Evolutionary conservation across 2,329 filamentous ascomycete genomes (phyloP), one percentile per base, ranked within the genome.

Genomic region (Ramularia endophylla): DNA sequence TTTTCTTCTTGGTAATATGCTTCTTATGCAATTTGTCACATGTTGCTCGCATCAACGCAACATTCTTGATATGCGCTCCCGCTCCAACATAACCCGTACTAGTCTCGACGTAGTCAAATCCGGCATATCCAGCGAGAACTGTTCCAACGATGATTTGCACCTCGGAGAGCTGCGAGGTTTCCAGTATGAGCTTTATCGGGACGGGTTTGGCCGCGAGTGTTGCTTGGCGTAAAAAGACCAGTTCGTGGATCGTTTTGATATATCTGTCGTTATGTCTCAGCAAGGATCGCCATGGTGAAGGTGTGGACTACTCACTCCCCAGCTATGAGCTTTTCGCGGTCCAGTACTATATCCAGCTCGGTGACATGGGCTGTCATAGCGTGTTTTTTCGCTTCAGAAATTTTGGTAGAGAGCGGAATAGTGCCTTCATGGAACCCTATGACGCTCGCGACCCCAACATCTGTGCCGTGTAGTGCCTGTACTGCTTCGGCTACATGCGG

Each of bases 371-470:
- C 62, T 7, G 57, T 51, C 27, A 78, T 59, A 11, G 75, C 74
- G n/a, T n/a, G n/a, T 8, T 63, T 60, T 18, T 63, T 62, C 0
- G 73, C 70, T 60, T 25, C 22, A 11, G 56, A 58, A n/a, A 72
- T 61, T 55, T 78, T 79, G 22, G 66, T 60, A 3, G 64, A 55
- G 0, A 73, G 71, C 35, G 70, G 62, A 46, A 77, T 64, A 0
- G 73, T 78, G 9, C 77, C 77, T 54, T 79, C 75, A 39, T 73
- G 77, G 56, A 80, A 80, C 16, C 74, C 75, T 8, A 80, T 67
- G 5, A 80, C 77, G 49, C 73, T 75, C 32, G 75, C 74, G 15
- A 80, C 69, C 17, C 65, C 64, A n/a, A 76, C 69, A 5, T 57
- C 56, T 6, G 67, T 67, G 36, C 66, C 67, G 43, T 66, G 65